Conservation (phyloP, 257 asterid species). For the Apocynum venetum region DNA sequence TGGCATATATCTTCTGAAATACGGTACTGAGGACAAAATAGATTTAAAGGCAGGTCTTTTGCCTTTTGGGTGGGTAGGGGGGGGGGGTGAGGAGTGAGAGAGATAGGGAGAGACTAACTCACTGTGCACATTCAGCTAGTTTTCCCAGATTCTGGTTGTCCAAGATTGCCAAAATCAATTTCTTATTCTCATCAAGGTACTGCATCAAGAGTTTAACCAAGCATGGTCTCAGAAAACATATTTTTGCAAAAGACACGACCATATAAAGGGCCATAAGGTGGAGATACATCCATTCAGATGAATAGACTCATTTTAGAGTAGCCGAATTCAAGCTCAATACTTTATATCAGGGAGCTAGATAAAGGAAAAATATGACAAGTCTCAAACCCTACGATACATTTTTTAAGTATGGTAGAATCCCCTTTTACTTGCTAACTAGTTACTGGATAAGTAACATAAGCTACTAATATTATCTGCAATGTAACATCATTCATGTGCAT, state of each 20-base stretch:
- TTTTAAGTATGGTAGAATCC: background rate
- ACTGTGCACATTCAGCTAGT: conserved; percentile 95
- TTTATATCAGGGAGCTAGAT: background rate
- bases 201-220: conserved; percentile 32
- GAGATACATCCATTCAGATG: background rate
- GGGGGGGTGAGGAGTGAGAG: background rate
- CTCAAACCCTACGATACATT: background rate
- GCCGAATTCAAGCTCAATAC: background rate
- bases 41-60: background rate
- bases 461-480: background rate
- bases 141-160: conserved; percentile 96
- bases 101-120: conserved; percentile 33
- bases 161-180: conserved; percentile 84
- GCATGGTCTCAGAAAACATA: background rate
- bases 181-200: conserved; percentile 96
- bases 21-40: background rate
- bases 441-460: background rate
- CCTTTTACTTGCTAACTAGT: background rate
- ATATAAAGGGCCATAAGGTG: background rate
- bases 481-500: background rate
- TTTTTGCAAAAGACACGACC: background rate
- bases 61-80: background rate
- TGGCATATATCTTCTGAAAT: background rate
- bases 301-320: background rate
- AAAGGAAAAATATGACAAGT: background rate